phyloP scores from a whole-genome alignment of 371 early-diverging fungal species.

The Dichotomocladium elegans region DNA sequence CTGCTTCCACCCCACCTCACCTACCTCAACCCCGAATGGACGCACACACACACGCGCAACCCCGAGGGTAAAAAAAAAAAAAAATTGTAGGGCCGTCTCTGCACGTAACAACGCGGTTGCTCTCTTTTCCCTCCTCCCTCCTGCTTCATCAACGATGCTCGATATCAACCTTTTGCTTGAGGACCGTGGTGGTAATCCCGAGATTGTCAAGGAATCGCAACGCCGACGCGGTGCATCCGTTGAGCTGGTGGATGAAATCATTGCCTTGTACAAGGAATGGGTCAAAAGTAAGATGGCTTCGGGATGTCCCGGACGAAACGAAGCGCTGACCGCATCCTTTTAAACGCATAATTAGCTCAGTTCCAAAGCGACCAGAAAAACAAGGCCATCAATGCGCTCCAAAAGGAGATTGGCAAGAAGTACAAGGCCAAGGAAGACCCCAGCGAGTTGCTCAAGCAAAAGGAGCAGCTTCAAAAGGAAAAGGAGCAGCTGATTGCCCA shows the following conservation, averaged over 20 bases:
- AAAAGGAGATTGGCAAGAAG: constrained; percentile 88
- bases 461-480: constrained; percentile 67
- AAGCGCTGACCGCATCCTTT: no score
- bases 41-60: no score
- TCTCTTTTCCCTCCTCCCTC: no score
- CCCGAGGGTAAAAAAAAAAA: no score
- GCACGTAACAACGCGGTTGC: no score
- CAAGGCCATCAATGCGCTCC: constrained; percentile 87
- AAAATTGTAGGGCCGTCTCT: no score
- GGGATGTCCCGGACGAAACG: background rate
- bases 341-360: constrained; percentile 58
- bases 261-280: constrained; percentile 92
- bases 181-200: constrained; percentile 96
- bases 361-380: constrained; percentile 88
- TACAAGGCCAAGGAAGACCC: constrained; percentile 94
- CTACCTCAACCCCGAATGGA: no score
- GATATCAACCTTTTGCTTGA: constrained; percentile 90
- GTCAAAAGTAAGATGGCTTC: constrained; percentile 60
- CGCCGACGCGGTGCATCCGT: constrained; percentile 83
- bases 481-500: constrained; percentile 66
- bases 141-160: no score
- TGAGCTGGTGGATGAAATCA: constrained; percentile 89
- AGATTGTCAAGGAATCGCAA: constrained; percentile 90
- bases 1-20: no score
- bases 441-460: constrained; percentile 68